Evolutionary conservation across 2,329 filamentous ascomycete species (phyloP).

Genomic region (Penicillium psychrosexuale): DNA sequence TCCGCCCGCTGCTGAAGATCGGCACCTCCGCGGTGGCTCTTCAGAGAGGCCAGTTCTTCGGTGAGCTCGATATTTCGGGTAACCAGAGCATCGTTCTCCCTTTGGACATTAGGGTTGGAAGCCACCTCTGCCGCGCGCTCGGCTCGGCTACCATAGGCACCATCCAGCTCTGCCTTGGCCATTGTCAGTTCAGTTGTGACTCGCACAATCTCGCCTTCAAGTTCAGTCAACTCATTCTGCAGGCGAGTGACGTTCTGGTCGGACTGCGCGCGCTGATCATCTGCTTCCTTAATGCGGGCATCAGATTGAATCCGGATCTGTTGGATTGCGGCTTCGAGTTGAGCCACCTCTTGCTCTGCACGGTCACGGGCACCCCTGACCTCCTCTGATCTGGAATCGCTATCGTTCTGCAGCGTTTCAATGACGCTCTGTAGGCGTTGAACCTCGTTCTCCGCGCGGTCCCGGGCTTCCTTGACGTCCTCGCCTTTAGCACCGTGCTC

Average conservation of each 20-base stretch:
- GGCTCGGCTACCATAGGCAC: conserved; percentile 79
- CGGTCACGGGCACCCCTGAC: conserved; percentile 26
- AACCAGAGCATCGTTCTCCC: conserved; percentile 57
- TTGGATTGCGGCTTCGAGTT: conserved; percentile 32
- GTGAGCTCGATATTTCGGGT: conserved; percentile 48
- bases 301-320: conserved; percentile 36
- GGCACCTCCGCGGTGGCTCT: conserved; percentile 34
- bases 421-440: conserved; percentile 25
- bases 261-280: conserved; percentile 26
- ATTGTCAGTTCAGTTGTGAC: conserved; percentile 81
- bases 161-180: conserved; percentile 84
- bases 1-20: conserved; percentile 50
- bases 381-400: conserved; percentile 17
- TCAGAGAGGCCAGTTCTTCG: conserved; percentile 47
- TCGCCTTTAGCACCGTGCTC: conserved; percentile 12
- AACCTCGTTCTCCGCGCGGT: conserved; percentile 25
- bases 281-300: conserved; percentile 20
- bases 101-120: conserved; percentile 56
- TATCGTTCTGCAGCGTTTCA: conserved; percentile 20
- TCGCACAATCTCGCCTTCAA: conserved; percentile 63
- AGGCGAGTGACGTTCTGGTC: conserved; percentile 41
- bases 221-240: conserved; percentile 50
- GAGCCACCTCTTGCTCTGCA: conserved; percentile 27
- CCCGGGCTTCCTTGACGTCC: conserved; percentile 19
- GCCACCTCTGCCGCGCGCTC: conserved; percentile 66